Percentiles rank a stretch among this genome's conserved stretches.
Evolutionary conservation across 208 protist genomes (phyloP).

Genomic region (Crithidia acanthocephali): DNA sequence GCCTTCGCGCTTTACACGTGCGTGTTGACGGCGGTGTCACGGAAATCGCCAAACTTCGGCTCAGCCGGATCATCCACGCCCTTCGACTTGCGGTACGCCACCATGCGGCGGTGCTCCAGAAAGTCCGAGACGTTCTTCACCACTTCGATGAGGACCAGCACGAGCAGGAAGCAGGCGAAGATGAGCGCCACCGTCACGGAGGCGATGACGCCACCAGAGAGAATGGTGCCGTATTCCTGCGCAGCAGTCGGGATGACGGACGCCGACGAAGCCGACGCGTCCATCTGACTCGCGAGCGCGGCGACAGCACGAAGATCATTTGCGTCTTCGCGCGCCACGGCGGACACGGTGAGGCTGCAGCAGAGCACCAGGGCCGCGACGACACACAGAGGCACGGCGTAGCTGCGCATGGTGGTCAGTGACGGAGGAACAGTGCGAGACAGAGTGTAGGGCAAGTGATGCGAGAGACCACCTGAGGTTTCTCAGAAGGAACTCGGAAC

Average conservation of each 20-base stretch:
- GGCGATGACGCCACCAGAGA: slow-evolving; percentile 39
- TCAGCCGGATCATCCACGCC: slow-evolving; percentile 7
- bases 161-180: slow-evolving; percentile 33
- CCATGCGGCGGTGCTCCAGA: slow-evolving; percentile 15
- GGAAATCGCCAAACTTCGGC: slow-evolving; percentile 13
- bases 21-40: slow-evolving; percentile 16
- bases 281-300: neutral
- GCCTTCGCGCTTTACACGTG: neutral
- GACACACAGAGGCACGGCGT: neutral
- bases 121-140: slow-evolving; percentile 9
- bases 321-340: slow-evolving; percentile 11
- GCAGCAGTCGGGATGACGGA: neutral
- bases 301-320: neutral
- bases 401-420: slow-evolving; percentile 1
- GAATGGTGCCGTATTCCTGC: slow-evolving; percentile 23
- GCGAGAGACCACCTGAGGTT: no score
- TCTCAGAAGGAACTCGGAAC: neutral
- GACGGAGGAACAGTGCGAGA: no score
- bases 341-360: neutral
- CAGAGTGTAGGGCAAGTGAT: no score
- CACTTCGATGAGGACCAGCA: slow-evolving; percentile 38
- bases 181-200: slow-evolving; percentile 29
- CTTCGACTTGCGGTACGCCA: neutral
- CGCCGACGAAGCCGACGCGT: neutral
- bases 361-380: slow-evolving; percentile 5